Evolutionary conservation across 1,284 basidiomycete species (phyloP).

Genomic region (Apiotrichum akiyoshidainum): DNA sequence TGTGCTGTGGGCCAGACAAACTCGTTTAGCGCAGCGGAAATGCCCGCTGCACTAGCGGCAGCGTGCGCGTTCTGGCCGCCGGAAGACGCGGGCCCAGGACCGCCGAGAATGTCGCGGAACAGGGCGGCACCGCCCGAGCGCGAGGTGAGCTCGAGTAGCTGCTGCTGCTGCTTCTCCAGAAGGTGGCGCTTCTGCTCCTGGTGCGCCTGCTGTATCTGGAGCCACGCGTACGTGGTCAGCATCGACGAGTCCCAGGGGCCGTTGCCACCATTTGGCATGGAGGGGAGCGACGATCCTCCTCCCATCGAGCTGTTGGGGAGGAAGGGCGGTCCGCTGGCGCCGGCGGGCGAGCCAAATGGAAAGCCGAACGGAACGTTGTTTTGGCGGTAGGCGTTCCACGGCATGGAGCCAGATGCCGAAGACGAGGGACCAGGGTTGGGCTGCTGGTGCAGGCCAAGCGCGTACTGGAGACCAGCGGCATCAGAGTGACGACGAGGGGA

Average conservation of each 20-base stretch:
- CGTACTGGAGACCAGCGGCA: slow-evolving; percentile 17
- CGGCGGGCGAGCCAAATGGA: slow-evolving; percentile 3
- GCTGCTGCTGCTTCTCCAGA: slow-evolving; percentile 43
- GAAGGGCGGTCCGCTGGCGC: slow-evolving; percentile 3
- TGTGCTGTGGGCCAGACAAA: slow-evolving; percentile 22
- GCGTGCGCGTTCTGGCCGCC: not conserved
- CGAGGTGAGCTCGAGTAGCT: slow-evolving; percentile 35
- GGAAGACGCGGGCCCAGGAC: not conserved
- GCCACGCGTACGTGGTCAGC: slow-evolving; percentile 44
- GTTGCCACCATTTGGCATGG: not conserved
- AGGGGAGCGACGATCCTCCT: not conserved
- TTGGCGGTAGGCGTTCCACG: slow-evolving; percentile 9
- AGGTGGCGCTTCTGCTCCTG: slow-evolving; percentile 43
- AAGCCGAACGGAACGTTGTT: not conserved
- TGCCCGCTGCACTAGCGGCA: not conserved
- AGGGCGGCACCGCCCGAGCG: slow-evolving; percentile 11
- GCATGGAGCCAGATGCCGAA: not conserved
- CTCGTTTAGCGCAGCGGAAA: slow-evolving; percentile 7
- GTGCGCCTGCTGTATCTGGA: slow-evolving; percentile 48
- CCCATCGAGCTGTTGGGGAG: slow-evolving; percentile 1
- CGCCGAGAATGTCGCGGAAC: slow-evolving; percentile 21
- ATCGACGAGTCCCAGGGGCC: slow-evolving; percentile 37
- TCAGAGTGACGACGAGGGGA: not conserved
- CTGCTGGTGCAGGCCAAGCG: slow-evolving; percentile 15
- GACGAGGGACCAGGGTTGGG: not conserved